Evolutionary conservation across 345 rosid species (phyloP), one percentile per base, ranked within the genome.

Genomic region (Capsella bursapastoris): DNA sequence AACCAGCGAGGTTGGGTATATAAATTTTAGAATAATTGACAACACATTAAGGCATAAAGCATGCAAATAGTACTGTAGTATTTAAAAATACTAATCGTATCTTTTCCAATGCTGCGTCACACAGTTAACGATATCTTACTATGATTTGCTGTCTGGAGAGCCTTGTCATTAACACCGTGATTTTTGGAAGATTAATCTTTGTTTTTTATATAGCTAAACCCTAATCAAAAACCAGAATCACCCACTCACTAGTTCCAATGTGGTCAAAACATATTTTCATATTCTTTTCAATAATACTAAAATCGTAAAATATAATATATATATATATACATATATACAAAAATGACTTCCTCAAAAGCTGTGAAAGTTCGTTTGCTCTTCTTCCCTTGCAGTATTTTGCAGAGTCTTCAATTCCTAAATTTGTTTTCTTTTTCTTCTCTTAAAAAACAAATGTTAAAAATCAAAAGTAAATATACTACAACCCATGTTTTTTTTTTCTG

Each of bases 141-240:
- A 64, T 71, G 80, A 77, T 77, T 71, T 77, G 72, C 25, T 77
- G 76, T 77, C 67, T 77, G 76, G 76, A 64, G 28, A 70, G 28
- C 59, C 41, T 40, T 22, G 48, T 58, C 72, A 41, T 29, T 71
- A 71, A 50, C 64, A 77, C 76, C 72, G 76, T 65, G 72, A 77
- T 71, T 77, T 64, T 77, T 64, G 68, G 72, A 58, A 12, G 65
- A 14, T 22, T 22, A 5, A 57, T 48, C 40, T 28, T 28, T 56
- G 11, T 64, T 64, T 70, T 47, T 12, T 18, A 58, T 31, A 15
- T 32, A 11, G 0, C 34, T 40, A 31, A 13, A 13, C 29, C 31
- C 5, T 38, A 62, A 18, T 45, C 18, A 45, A 22, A 18, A 47
- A 45, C 60, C 38, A 38, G 9, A 70, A 40, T 22, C 2, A 6